Conservation (phyloP, 225 moss, liverwort and hornwort species). For the Straminergon stramineum region DNA sequence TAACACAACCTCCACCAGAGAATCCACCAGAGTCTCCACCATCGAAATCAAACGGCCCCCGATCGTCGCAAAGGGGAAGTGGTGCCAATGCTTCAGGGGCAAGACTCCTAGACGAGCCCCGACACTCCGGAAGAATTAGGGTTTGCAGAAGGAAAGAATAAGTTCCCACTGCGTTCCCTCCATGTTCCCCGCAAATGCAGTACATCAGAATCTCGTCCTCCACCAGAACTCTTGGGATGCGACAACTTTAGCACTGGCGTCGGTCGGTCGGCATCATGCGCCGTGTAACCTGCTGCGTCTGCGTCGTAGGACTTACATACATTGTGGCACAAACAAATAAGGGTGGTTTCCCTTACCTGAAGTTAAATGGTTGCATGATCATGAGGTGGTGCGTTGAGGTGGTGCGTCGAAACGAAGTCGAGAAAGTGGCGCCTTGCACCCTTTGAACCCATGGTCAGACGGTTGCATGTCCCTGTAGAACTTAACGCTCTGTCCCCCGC, state of each 20-base stretch:
- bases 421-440: background rate
- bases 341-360: background rate
- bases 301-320: background rate
- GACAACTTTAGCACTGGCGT: background rate
- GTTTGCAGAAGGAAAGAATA: background rate
- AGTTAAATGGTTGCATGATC: background rate
- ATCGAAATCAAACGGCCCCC: background rate
- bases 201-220: background rate
- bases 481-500: background rate
- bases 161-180: conserved; percentile 17
- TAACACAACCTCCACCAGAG: background rate
- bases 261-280: background rate
- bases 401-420: background rate
- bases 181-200: background rate
- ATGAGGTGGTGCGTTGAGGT: background rate
- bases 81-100: background rate
- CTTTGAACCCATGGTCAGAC: background rate
- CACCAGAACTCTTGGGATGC: background rate
- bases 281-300: background rate
- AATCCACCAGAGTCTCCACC: background rate
- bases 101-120: background rate
- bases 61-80: background rate
- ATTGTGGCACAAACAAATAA: background rate
- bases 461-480: background rate
- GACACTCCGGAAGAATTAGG: background rate